Evolutionary conservation across 1,284 basidiomycete genomes (phyloP), one percentile per base, ranked within the genome.

Genomic region (Cerrena zonata): DNA sequence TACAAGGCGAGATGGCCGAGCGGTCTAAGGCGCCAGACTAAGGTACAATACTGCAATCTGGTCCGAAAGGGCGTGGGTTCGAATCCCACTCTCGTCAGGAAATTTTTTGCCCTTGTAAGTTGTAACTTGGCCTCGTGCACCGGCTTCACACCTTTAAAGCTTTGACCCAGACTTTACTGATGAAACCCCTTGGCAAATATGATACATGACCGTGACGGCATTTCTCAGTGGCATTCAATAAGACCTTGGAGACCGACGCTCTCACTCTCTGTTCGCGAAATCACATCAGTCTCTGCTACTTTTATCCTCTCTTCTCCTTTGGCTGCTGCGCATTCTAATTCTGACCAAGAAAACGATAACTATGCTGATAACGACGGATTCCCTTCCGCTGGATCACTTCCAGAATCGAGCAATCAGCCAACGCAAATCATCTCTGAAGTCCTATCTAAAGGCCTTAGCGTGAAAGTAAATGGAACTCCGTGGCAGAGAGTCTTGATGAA

Each of bases 21-120:
- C 81, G 82, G 82, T 86, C 83, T 80, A 84, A 86, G 83, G 83
- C 82, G 82, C 82, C 80, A 86, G 83, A 86, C 80, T 84, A 84
- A 82, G 82, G 82, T 34, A 7, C 15, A 7, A 7, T 7, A 7
- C 30, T 34, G 30, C 46, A 11, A 49, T 49, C 48, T 49, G 48
- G 62, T 64, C 63, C 66, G 63, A 67, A 68, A 65, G 66, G 68
- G 69, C 68, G 69, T 66, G 69, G 68, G 69, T 70, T 71, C 69
- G 68, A 71, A 70, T 70, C 69, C 68, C 68, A 65, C 68, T 69
- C 63, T 66, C 59, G 56, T 64, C 64, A 64, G 26, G 37, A 11
- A 10, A 3, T 42, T 42, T 34, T 34, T 15, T 34, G 7, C 30
- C 15, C 7, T 34, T 7, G 30, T 15, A 7, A 7, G 30, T 7